A percentile compares a stretch with the other conserved stretches of the same genome.
These are phyloP conservation scores for Colletotrichum sp. DNA, from an alignment of 2,329 filamentous ascomycete species.

Conservation along the genomic window DNA sequence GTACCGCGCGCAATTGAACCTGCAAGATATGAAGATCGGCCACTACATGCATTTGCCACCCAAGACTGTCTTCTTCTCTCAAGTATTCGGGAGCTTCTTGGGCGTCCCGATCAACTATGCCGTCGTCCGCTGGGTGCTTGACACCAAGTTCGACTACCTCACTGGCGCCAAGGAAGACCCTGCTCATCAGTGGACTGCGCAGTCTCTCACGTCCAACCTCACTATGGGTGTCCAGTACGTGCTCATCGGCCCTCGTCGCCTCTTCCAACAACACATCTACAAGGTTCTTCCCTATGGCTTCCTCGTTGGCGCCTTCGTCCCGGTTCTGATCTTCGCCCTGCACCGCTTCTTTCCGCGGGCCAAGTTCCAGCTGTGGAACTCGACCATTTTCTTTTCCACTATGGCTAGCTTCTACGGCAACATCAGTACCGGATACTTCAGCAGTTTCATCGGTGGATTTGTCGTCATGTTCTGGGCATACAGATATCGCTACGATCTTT, in stretches of 20 bases:
- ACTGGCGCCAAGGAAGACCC: constrained; percentile 56
- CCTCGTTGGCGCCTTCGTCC: constrained; percentile 51
- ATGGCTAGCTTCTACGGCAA: constrained; percentile 65
- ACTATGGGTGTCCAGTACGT: constrained; percentile 66
- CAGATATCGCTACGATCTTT: constrained; percentile 58
- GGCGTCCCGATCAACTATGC: constrained; percentile 67
- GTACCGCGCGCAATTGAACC: constrained; percentile 62
- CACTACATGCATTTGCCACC: constrained; percentile 62
- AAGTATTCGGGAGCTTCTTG: constrained; percentile 62
- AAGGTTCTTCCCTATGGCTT: constrained; percentile 57
- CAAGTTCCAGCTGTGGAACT: constrained; percentile 63
- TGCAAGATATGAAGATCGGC: constrained; percentile 56
- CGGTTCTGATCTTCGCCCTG: constrained; percentile 52
- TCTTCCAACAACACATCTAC: constrained; percentile 55
- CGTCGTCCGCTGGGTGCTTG: constrained; percentile 64
- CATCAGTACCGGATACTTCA: constrained; percentile 63
- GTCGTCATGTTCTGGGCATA: constrained; percentile 66
- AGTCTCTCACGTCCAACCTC: constrained; percentile 53
- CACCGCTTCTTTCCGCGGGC: constrained; percentile 57
- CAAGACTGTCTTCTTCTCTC: constrained; percentile 63
- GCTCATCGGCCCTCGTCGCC: constrained; percentile 46
- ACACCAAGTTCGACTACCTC: constrained; percentile 60
- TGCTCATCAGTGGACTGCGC: constrained; percentile 66
- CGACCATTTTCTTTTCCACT: constrained; percentile 65
- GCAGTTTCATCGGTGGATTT: constrained; percentile 62